Conservation (phyloP, 768 basidiomycete genomes). For the Psilocybe cubensis region DNA sequence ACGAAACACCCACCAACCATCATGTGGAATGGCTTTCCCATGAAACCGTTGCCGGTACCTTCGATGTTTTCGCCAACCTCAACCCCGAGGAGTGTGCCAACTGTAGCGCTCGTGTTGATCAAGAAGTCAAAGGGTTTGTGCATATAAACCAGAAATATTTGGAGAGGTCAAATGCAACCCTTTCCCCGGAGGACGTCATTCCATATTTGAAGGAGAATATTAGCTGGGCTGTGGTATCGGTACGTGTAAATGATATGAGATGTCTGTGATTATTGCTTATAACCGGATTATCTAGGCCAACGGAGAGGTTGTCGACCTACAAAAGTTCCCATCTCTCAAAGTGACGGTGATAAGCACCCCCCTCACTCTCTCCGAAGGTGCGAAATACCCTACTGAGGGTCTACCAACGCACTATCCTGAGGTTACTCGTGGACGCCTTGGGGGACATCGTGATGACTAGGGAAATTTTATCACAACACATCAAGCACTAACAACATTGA, state of each 20-base stretch:
- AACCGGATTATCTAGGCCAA: too few species aligned
- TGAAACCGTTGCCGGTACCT: conserved; percentile 42
- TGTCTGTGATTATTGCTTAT: too few species aligned
- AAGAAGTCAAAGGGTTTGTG: conserved; percentile 46
- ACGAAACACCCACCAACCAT: conserved; percentile 40
- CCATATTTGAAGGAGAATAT: conserved; percentile 44
- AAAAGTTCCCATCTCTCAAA: too few species aligned
- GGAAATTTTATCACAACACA: too few species aligned
- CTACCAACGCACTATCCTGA: too few species aligned
- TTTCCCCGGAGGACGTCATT: conserved; percentile 38
- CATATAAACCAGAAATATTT: conserved; percentile 41
- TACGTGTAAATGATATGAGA: conserved; percentile 18
- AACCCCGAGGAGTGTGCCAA: conserved; percentile 41
- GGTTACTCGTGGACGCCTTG: too few species aligned
- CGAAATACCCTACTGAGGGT: too few species aligned
- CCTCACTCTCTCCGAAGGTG: too few species aligned
- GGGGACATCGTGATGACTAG: too few species aligned
- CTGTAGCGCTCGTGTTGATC: conserved; percentile 26
- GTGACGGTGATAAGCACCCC: too few species aligned
- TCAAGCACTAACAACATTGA: too few species aligned
- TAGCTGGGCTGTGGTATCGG: conserved; percentile 46
- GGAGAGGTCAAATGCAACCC: conserved; percentile 30
- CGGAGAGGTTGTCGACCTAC: too few species aligned
- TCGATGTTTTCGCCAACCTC: conserved; percentile 45
- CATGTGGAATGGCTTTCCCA: conserved; percentile 37